These are phyloP conservation scores for Lachnellula suecica DNA, from an alignment of 2,329 filamentous ascomycete species.

Conservation along the genomic window DNA sequence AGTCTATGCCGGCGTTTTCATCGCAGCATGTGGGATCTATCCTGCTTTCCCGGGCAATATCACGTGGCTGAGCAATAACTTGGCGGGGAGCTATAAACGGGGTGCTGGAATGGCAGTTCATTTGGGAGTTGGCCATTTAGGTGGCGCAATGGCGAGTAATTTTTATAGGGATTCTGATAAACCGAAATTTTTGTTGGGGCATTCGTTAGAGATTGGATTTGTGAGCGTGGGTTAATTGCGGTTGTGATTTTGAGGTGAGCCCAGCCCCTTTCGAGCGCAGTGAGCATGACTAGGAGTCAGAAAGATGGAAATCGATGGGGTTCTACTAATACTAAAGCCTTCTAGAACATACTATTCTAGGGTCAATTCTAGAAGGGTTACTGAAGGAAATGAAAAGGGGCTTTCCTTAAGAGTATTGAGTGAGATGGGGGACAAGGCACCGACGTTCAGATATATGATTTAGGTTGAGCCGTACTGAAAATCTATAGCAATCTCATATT, in stretches of 20 bases:
- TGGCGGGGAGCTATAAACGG: slow-evolving; percentile 54
- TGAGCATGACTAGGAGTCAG: neutral
- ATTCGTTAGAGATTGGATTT: slow-evolving; percentile 50
- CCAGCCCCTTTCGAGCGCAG: neutral
- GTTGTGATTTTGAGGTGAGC: slow-evolving; percentile 38
- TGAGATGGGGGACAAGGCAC: slow-evolving; percentile 49
- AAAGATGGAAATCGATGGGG: too few species aligned
- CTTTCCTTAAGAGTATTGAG: slow-evolving; percentile 46
- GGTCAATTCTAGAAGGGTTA: slow-evolving; percentile 45
- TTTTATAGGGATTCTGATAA: slow-evolving; percentile 59
- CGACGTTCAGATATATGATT: slow-evolving; percentile 45
- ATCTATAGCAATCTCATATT: too few species aligned
- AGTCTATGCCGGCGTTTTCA: slow-evolving; percentile 45
- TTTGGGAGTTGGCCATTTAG: slow-evolving; percentile 60
- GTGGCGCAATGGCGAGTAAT: slow-evolving; percentile 67
- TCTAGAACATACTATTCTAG: slow-evolving; percentile 45
- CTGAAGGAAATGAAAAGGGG: slow-evolving; percentile 24
- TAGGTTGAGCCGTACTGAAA: neutral
- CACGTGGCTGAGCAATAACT: slow-evolving; percentile 58
- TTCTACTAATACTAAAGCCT: neutral
- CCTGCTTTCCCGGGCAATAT: slow-evolving; percentile 42
- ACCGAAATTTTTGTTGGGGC: slow-evolving; percentile 51
- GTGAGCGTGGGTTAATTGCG: slow-evolving; percentile 45
- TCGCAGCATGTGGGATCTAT: slow-evolving; percentile 45
- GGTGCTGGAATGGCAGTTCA: slow-evolving; percentile 64